phyloP scores from a whole-genome alignment of 805 yeast genomes.

The Tetrapisispora fleetii region DNA sequence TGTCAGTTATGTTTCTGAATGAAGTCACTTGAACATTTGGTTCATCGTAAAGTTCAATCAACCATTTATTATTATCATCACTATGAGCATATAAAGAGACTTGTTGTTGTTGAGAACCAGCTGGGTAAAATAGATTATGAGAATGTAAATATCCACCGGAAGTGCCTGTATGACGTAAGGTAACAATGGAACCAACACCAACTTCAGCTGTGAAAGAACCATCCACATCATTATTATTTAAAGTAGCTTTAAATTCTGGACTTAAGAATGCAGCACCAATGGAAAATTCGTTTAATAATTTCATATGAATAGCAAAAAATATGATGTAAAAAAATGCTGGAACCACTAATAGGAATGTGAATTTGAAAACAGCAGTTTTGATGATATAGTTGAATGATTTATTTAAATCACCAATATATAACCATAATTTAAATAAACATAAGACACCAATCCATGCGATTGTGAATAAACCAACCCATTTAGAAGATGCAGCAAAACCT shows the following conservation, averaged over 20 bases:
- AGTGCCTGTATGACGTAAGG: constrained; percentile 60
- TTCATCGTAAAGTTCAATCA: constrained; percentile 54
- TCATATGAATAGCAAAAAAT: constrained; percentile 58
- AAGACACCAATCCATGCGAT: constrained; percentile 64
- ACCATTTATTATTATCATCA: constrained; percentile 67
- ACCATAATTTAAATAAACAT: constrained; percentile 58
- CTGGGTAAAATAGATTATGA: constrained; percentile 59
- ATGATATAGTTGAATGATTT: constrained; percentile 36
- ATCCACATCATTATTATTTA: constrained; percentile 54
- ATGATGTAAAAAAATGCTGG: constrained; percentile 47
- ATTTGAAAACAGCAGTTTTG: constrained; percentile 43
- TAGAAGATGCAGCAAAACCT: constrained; percentile 64
- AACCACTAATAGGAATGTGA: constrained; percentile 43
- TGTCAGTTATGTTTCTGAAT: constrained; percentile 56
- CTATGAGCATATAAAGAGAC: constrained; percentile 70
- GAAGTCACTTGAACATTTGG: constrained; percentile 31
- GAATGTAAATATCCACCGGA: constrained; percentile 78
- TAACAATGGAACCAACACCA: constrained; percentile 59
- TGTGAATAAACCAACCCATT: constrained; percentile 82
- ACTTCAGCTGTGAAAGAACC: constrained; percentile 49
- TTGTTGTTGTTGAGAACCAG: constrained; percentile 81
- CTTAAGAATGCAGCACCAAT: constrained; percentile 67
- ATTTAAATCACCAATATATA: constrained; percentile 59
- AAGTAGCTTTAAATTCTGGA: constrained; percentile 57
- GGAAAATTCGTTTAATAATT: constrained; percentile 48